Evolutionary conservation across 352 stramenopile species (phyloP), one percentile per base, ranked within the genome.

Genomic region (Globisporangium heterothallicum): DNA sequence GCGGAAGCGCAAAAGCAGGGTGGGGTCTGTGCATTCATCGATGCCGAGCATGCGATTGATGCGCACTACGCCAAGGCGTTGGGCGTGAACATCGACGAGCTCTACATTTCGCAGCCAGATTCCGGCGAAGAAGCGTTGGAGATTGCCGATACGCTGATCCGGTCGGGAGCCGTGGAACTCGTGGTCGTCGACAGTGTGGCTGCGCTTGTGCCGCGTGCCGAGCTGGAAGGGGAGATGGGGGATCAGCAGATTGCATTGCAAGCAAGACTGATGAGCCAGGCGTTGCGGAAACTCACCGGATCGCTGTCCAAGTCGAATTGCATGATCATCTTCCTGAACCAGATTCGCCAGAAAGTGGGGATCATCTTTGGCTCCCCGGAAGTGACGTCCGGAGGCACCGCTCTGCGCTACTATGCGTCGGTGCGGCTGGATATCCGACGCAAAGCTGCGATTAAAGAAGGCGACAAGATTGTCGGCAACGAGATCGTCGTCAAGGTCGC

Each of bases 291-390:
- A 63, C 86, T 99, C 56, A 98, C 95, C 10, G 89, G 92, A 1
- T 98, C 91, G 19, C 70, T 99, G 27, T 85, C 92, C 25, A 91
- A 97, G 52, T 98, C 88, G 63, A 96, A 98, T 63, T 98, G 91
- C 68, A 97, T 92, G 47, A 80, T 99, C 26, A 97, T 99, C 46
- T 99, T 99, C 63, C 74, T 99, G 24, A 99, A 99, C 80, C 97
- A 99, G 72, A 92, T 99, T 38, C 88, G 97, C 0, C 92, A 94
- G 50, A 99, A 99, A 70, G 82, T 95, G 6, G 96, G 96, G 13
- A 86, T 99, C 26, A 96, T 99, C 53, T 99, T 98, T 71, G 96
- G 96, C 4, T 98, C 85, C 26, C 96, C 96, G 0, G 96, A 99
- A 67, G 95, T 99, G 13, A 99, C 96, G 0, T 96, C 88, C 2